These are phyloP conservation scores for Arthrobotrys sinensis DNA, from an alignment of 2,329 filamentous ascomycete genomes.

Conservation along the genomic window DNA sequence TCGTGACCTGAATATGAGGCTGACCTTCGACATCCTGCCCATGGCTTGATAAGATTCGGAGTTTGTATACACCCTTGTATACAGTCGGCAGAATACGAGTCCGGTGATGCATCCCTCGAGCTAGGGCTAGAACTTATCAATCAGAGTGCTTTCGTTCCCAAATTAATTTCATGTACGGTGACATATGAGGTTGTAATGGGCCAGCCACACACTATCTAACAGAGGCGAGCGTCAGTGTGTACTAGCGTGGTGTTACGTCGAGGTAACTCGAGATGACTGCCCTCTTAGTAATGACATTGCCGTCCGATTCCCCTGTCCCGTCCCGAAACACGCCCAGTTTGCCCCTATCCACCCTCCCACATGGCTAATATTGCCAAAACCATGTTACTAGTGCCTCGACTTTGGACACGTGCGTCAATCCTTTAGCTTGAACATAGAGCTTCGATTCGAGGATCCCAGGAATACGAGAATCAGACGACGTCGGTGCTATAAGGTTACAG, in stretches of 20 bases:
- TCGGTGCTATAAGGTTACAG: neutral
- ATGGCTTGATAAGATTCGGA: neutral
- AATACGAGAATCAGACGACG: neutral
- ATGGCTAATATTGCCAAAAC: neutral
- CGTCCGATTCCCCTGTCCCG: neutral
- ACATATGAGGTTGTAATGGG: neutral
- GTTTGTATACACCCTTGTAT: conserved; percentile 12
- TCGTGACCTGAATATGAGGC: neutral
- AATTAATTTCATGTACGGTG: neutral
- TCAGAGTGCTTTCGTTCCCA: too few species aligned
- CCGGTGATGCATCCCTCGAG: neutral
- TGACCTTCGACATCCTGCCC: neutral
- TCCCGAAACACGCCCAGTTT: neutral
- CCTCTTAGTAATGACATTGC: neutral
- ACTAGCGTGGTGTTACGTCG: neutral
- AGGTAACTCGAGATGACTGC: too few species aligned
- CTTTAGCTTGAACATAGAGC: neutral
- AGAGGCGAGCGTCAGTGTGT: neutral
- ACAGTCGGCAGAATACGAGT: conserved; percentile 21
- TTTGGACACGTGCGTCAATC: conserved; percentile 4
- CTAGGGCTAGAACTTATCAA: too few species aligned
- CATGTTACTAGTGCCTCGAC: neutral
- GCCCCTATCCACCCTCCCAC: neutral
- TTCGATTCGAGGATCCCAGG: neutral
- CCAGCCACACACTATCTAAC: neutral